These are phyloP conservation scores for Xerocomus nothofagi DNA, from an alignment of 1,284 basidiomycete genomes.

Conservation along the genomic window DNA sequence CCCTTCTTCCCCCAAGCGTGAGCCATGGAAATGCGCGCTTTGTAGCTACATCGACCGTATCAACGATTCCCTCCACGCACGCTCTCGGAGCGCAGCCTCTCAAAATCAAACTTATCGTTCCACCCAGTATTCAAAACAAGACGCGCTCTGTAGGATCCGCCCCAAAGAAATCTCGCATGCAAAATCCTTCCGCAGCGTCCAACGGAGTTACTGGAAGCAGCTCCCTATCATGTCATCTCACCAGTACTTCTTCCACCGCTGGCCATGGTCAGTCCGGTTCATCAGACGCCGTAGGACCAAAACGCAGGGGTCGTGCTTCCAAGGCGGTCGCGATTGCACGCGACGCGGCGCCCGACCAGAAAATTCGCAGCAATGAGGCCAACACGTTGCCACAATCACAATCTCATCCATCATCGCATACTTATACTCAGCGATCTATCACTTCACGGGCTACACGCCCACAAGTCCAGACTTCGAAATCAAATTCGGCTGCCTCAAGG, in stretches of 20 bases:
- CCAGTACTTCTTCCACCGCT: conserved; percentile 26
- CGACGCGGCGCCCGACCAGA: conserved; percentile 22
- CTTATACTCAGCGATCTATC: conserved; percentile 20
- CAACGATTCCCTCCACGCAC: conserved; percentile 24
- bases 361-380: conserved; percentile 32
- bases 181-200: conserved; percentile 14
- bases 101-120: conserved; percentile 76
- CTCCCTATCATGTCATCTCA: conserved; percentile 13
- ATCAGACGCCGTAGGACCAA: conserved; percentile 39
- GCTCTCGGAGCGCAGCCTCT: conserved; percentile 43
- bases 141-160: conserved; percentile 31
- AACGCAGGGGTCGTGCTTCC: conserved; percentile 55
- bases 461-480: conserved; percentile 23
- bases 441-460: conserved; percentile 29
- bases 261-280: conserved; percentile 24
- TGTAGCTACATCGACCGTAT: conserved; percentile 31
- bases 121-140: conserved; percentile 50
- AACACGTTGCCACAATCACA: conserved; percentile 37
- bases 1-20: conserved; percentile 30
- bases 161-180: conserved; percentile 23
- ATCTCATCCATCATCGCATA: conserved; percentile 34
- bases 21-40: conserved; percentile 28
- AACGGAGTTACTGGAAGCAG: conserved; percentile 22
- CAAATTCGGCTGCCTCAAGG: conserved; percentile 38
- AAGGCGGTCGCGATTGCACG: conserved; percentile 41